Percentiles rank a stretch among this genome's conserved stretches.
These are phyloP conservation scores for Streptanthus diversifolius DNA, from an alignment of 345 rosid species.

Conservation along the genomic window DNA sequence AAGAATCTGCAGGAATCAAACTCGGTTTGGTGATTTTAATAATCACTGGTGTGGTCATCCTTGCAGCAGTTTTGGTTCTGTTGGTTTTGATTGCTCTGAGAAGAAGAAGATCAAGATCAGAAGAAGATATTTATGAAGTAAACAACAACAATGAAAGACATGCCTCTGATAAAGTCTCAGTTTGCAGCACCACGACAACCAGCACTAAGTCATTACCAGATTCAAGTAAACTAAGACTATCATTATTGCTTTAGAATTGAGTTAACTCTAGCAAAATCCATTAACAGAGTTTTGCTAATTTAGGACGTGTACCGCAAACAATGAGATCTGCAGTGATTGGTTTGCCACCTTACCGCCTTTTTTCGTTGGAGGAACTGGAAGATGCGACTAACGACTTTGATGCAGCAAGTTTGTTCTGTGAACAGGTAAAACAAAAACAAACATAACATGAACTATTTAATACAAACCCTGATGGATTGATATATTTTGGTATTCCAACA, in stretches of 20 bases:
- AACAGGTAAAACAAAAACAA: constrained; percentile 35
- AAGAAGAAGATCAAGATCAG: constrained; percentile 40
- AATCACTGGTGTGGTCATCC: constrained; percentile 51
- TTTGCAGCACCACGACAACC: constrained; percentile 39
- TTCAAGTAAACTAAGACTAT: constrained; percentile 45
- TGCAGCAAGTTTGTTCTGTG: constrained; percentile 51
- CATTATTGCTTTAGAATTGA: background rate
- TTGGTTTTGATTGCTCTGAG: constrained; percentile 42
- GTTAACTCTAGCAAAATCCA: background rate
- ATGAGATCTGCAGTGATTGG: constrained; percentile 85
- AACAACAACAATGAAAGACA: constrained; percentile 39
- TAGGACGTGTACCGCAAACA: constrained; percentile 80
- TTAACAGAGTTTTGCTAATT: constrained; percentile 1
- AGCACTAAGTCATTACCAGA: constrained; percentile 50
- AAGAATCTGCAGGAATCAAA: constrained; percentile 34
- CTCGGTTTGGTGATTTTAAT: constrained; percentile 54
- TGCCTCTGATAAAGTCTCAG: constrained; percentile 47
- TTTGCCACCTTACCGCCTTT: constrained; percentile 60
- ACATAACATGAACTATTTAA: background rate
- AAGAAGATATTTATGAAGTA: constrained; percentile 32
- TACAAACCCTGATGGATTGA: background rate
- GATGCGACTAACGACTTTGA: constrained; percentile 79
- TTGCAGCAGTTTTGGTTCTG: constrained; percentile 40
- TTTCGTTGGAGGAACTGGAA: constrained; percentile 76
- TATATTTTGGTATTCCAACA: constrained; percentile 25